Percentiles rank a stretch among this genome's conserved stretches.
phyloP scores from a whole-genome alignment of 2,329 filamentous ascomycete genomes.

The Fonsecaea multimorphosa region DNA sequence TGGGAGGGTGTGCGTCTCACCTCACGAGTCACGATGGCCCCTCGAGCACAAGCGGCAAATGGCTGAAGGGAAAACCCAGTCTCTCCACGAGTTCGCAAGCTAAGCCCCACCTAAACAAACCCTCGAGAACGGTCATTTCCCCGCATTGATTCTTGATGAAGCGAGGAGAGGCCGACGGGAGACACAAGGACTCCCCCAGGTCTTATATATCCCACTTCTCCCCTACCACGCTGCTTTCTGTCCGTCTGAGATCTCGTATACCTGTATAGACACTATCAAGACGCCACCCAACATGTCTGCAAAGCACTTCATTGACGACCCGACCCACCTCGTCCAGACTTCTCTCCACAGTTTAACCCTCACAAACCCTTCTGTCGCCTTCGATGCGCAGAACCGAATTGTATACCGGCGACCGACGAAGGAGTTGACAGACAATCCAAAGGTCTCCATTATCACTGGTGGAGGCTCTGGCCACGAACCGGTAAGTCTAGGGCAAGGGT shows the following conservation, averaged over 20 bases:
- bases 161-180: slow-evolving; percentile 6
- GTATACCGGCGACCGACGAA: slow-evolving; percentile 71
- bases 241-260: neutral
- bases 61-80: slow-evolving; percentile 14
- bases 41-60: slow-evolving; percentile 22
- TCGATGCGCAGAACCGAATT: slow-evolving; percentile 82
- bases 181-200: slow-evolving; percentile 14
- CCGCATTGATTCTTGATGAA: slow-evolving; percentile 21
- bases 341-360: slow-evolving; percentile 78
- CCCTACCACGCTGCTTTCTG: slow-evolving; percentile 1
- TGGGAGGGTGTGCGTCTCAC: slow-evolving; percentile 6
- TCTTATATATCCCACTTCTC: slow-evolving; percentile 3
- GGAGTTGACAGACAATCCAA: slow-evolving; percentile 55
- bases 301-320: slow-evolving; percentile 40
- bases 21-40: slow-evolving; percentile 8
- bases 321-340: slow-evolving; percentile 72
- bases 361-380: slow-evolving; percentile 81
- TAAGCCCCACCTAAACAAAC: slow-evolving; percentile 18
- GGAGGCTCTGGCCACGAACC: slow-evolving; percentile 92
- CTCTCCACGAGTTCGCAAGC: slow-evolving; percentile 17
- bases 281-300: slow-evolving; percentile 14
- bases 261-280: neutral
- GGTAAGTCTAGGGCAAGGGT: neutral
- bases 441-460: slow-evolving; percentile 84
- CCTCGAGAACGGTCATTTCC: slow-evolving; percentile 16